These are phyloP conservation scores for Curvularia verruculosa DNA, from an alignment of 2,329 filamentous ascomycete genomes.

Conservation along the genomic window DNA sequence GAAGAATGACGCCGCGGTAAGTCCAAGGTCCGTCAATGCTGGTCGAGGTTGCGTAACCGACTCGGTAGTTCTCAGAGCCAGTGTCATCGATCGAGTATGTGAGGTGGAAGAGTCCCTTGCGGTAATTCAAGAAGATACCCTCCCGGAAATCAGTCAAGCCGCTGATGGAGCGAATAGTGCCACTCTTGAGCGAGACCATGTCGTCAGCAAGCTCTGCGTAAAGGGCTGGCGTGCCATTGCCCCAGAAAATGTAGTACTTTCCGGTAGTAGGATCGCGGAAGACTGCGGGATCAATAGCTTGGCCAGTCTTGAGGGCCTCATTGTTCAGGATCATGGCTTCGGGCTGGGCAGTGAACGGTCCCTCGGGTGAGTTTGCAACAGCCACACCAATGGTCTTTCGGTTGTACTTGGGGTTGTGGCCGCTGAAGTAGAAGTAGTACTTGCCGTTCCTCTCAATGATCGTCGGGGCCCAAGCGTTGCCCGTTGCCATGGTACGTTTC, in stretches of 20 bases:
- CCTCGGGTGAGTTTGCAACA: constrained; percentile 28
- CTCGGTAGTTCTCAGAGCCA: constrained; percentile 34
- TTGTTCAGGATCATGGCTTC: constrained; percentile 39
- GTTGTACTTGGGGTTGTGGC: constrained; percentile 33
- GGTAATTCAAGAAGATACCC: constrained; percentile 35
- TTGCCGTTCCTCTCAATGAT: constrained; percentile 31
- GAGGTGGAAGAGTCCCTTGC: constrained; percentile 32
- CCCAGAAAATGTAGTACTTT: constrained; percentile 40
- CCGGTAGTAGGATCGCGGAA: constrained; percentile 34
- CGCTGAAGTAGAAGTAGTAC: constrained; percentile 41
- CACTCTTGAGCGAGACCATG: constrained; percentile 29
- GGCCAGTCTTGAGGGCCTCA: constrained; percentile 27
- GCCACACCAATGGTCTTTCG: constrained; percentile 40
- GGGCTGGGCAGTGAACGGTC: constrained; percentile 34
- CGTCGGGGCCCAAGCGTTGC: constrained; percentile 39
- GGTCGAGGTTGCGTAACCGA: constrained; percentile 34
- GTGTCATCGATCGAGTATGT: constrained; percentile 42
- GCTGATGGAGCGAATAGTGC: constrained; percentile 19
- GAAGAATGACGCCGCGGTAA: constrained; percentile 31
- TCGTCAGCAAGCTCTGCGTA: constrained; percentile 33
- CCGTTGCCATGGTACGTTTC: constrained; percentile 38
- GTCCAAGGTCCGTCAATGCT: constrained; percentile 35
- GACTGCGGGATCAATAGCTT: constrained; percentile 35
- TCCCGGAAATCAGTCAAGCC: constrained; percentile 36
- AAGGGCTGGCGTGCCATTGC: constrained; percentile 24